A percentile compares a stretch with the other conserved stretches of the same genome.
Evolutionary conservation across 2,329 filamentous ascomycete species (phyloP).

Genomic region (Claviceps digitariae): DNA sequence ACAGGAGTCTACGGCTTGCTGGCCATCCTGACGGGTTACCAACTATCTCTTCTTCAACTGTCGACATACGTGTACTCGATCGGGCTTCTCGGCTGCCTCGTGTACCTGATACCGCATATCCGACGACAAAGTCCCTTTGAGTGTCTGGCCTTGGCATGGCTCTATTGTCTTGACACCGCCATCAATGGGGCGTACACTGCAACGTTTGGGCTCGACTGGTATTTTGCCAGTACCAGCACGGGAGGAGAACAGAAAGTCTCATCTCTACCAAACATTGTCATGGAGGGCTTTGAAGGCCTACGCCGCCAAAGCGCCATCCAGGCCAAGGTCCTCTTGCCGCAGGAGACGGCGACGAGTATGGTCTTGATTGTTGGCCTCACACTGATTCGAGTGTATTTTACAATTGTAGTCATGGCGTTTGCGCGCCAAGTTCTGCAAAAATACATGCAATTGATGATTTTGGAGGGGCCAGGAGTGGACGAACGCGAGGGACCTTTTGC

Average conservation of each 20-base stretch:
- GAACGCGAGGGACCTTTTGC: constrained; percentile 54
- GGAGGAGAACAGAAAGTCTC: constrained; percentile 10
- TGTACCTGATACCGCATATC: constrained; percentile 65
- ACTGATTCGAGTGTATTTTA: constrained; percentile 68
- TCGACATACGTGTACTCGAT: constrained; percentile 88
- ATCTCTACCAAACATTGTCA: constrained; percentile 14
- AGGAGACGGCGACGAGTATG: constrained; percentile 60
- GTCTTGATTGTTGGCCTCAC: constrained; percentile 62
- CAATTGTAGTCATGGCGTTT: constrained; percentile 70
- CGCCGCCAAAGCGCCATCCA: constrained; percentile 20
- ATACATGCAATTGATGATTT: constrained; percentile 34
- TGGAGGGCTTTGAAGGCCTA: constrained; percentile 20
- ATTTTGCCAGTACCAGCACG: constrained; percentile 50
- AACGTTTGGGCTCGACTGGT: constrained; percentile 76
- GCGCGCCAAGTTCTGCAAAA: constrained; percentile 64
- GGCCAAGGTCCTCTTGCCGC: constrained; percentile 28
- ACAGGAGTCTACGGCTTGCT: constrained; percentile 84
- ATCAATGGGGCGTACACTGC: constrained; percentile 74
- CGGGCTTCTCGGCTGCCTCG: constrained; percentile 51
- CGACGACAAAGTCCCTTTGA: constrained; percentile 66
- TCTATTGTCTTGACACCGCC: constrained; percentile 71
- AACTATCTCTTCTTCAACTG: constrained; percentile 69
- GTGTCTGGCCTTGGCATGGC: constrained; percentile 67
- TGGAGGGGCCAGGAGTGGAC: constrained; percentile 34
- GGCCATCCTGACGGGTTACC: constrained; percentile 75